Evolutionary conservation across 768 basidiomycete species (phyloP), one percentile per base, ranked within the genome.

Genomic region (Boletus pseudo-olivaceus): DNA sequence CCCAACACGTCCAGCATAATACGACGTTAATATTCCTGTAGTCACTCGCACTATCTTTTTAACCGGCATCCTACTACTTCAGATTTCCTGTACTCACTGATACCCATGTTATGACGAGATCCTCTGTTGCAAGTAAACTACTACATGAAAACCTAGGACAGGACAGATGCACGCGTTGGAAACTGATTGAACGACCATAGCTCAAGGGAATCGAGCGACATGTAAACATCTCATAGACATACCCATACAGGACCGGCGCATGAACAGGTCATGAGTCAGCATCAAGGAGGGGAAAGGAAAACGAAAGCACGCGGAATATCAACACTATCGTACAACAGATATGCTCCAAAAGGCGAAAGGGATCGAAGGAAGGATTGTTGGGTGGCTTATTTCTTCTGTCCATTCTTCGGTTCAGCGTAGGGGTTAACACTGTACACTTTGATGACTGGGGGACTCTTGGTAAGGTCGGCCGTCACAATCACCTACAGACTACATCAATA

Each of bases 381-480:
- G 49, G 56, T 53, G 53, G 51, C 61, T 72, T 62, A 76, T 69
- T 77, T 77, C 55, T 47, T 57, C 38, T 46, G 58, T 45, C 58
- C 62, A 32, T 2, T 30, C 71, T 80, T 81, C 59, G 75, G 72
- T 56, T 80, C 79, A 39, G 90, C 86, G 70, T 90, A 95, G 8
- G 93, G 93, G 67, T 94, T 94, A 65, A 93, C 90, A 64, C 92
- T 93, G 78, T 94, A 94, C 53, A 98, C 93, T 73, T 97, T 95
- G 79, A 98, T 89, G 65, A 98, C 91, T 5, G 94, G 94, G 38
- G 94, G 94, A 62, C 90, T 93, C 82, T 96, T 97, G 57, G 92
- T 93, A 62, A 96, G 74, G 70, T 98, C 94, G 32, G 93, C 93
- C 39, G 93, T 95, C 62, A 97, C 87, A 65, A 97, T 95, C 62